Evolutionary conservation across 371 early-diverging fungal species (phyloP), one percentile per base, ranked within the genome.

Genomic region (Enterocytospora artemiae): DNA sequence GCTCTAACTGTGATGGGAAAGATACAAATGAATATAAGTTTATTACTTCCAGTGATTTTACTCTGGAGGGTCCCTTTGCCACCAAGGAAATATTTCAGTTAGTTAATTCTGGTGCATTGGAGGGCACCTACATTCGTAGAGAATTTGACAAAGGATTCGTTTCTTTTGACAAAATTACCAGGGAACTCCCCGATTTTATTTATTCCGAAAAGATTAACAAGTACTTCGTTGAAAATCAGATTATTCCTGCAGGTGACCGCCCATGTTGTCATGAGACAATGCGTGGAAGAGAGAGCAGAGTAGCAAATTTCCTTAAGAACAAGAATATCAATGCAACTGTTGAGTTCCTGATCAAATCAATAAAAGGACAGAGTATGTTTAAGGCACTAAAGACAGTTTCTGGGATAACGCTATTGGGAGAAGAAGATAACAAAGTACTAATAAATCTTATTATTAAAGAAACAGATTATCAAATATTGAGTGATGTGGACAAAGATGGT

Each of bases 401-500:
- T 2, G 16, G 31, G 4, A 48, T 67, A 0, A 34, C 67, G 4
- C 51, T 41, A 5, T 25, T 75, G 5, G 53, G 49, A 16, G 45
- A 39, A 43, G 9, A 37, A 22, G 60, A 69, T 20, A 31, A 20
- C 45, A 56, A 46, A 18, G 62, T 51, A 27, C 59, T 75, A 22
- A 20, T 75, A 1, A 59, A 71, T 44, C 39, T 67, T n/a, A 25
- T 75, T 16, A 44, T 75, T 31, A 33, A 67, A 14, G 72, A 69
- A 22, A 52, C 72, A 3, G 51, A 63, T 27, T 34, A 45, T 5
- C 53, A 57, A 36, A 59, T 75, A 5, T 52, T 65, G 31, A 28
- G 20, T 4, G 72, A 75, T 58, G 58, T 62, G 14, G 62, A 66
- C 43, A 65, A 66, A 39, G 71, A 75, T 46, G 75, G 75, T n/a